Percentiles rank a stretch among this genome's conserved stretches.
Evolutionary conservation across 345 rosid species (phyloP).

Genomic region (Moricandia moricandioides): DNA sequence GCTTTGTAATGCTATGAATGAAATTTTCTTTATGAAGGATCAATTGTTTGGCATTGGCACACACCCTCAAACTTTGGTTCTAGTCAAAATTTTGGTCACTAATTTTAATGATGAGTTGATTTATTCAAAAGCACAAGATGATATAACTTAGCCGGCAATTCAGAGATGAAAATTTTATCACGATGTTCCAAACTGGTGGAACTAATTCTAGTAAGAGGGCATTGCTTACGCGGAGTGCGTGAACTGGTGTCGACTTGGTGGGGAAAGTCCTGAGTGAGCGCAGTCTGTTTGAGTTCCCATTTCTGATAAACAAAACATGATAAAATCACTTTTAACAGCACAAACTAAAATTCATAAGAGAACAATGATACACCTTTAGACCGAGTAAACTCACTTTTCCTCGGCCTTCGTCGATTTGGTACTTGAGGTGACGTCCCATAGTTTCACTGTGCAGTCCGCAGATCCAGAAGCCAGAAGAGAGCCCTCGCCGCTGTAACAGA

Average conservation of each 20-base stretch:
- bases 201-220: not conserved
- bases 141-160: not conserved
- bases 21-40: not conserved
- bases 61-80: not conserved
- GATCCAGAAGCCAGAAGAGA: conserved; percentile 96
- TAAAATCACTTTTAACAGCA: not conserved
- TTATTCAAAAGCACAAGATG: not conserved
- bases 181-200: not conserved
- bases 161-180: not conserved
- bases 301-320: conserved; percentile 45
- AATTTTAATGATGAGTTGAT: not conserved
- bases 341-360: conserved; percentile 1
- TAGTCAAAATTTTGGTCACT: too few relatives aligned
- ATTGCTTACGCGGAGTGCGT: conserved; percentile 53
- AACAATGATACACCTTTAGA: not conserved
- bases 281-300: conserved; percentile 64
- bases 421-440: conserved; percentile 85
- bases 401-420: conserved; percentile 60
- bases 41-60: not conserved
- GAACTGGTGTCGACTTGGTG: conserved; percentile 82
- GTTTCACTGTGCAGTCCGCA: conserved; percentile 87
- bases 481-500: conserved; percentile 78
- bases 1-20: not conserved
- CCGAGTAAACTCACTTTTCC: conserved; percentile 54
- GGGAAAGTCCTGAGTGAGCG: conserved; percentile 81